These are phyloP conservation scores for Pichia californica DNA, from an alignment of 805 yeast species.

Conservation along the genomic window DNA sequence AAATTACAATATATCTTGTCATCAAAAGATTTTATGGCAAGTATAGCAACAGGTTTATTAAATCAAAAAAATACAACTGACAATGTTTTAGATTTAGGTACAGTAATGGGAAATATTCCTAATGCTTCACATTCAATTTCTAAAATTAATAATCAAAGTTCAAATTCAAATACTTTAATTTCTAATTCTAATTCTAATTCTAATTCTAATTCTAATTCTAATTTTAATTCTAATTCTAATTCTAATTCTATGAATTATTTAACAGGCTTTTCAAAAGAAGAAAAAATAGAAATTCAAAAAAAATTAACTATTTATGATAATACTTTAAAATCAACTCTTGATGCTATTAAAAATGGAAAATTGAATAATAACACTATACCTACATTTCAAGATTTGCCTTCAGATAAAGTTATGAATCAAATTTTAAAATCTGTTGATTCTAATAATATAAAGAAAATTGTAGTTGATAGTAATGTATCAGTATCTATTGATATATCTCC, in stretches of 20 bases:
- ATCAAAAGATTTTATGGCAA: slow-evolving; percentile 14
- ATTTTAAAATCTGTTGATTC: slow-evolving; percentile 1
- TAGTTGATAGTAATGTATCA: slow-evolving; percentile 1
- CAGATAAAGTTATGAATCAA: slow-evolving; percentile 6
- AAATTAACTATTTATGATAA: slow-evolving; percentile 17
- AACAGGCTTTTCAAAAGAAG: slow-evolving; percentile 9
- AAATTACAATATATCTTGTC: slow-evolving; percentile 15
- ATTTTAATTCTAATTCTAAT: neutral
- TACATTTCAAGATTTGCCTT: slow-evolving; percentile 1
- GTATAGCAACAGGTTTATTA: slow-evolving; percentile 4
- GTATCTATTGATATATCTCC: slow-evolving; percentile 9
- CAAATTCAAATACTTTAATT: no score
- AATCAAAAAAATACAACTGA: neutral
- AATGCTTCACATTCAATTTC: no score
- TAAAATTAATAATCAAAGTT: no score
- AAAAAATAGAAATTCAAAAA: slow-evolving; percentile 14
- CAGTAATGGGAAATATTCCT: neutral
- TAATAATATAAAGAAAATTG: slow-evolving; percentile 3
- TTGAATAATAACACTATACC: slow-evolving; percentile 8
- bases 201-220: no score
- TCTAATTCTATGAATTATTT: neutral
- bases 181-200: no score
- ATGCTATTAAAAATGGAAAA: slow-evolving; percentile 15
- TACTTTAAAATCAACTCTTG: slow-evolving; percentile 16
- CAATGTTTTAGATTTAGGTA: neutral